Evolutionary conservation across 2,329 filamentous ascomycete genomes (phyloP).

Genomic region (Cadophora sp.): DNA sequence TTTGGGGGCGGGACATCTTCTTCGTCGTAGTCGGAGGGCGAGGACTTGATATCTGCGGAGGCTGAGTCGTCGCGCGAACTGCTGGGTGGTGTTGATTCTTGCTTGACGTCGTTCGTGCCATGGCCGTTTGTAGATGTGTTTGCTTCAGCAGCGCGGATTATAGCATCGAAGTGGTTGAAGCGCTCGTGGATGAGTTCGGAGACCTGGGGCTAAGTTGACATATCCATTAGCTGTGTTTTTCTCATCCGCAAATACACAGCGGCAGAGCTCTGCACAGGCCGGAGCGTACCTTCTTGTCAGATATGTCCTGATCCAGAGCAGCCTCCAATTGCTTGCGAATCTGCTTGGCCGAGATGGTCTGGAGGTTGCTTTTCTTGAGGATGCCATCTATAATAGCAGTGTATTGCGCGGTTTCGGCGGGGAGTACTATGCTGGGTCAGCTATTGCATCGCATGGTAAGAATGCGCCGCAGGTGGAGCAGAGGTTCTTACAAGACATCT

Average conservation of each 20-base stretch:
- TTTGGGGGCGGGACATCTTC: constrained; percentile 48
- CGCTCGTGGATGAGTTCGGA: constrained; percentile 61
- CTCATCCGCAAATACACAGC: neutral
- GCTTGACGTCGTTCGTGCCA: constrained; percentile 22
- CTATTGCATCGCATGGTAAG: neutral
- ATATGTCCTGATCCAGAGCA: constrained; percentile 44
- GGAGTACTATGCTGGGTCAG: constrained; percentile 37
- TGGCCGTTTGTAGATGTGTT: constrained; percentile 31
- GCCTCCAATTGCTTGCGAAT: constrained; percentile 46
- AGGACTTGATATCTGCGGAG: constrained; percentile 18
- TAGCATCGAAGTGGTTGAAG: constrained; percentile 51
- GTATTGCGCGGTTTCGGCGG: constrained; percentile 43
- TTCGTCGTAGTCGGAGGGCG: constrained; percentile 42
- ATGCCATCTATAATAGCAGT: constrained; percentile 49
- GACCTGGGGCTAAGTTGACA: constrained; percentile 50
- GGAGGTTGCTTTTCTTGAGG: constrained; percentile 45
- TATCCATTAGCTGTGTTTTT: neutral
- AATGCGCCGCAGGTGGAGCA: neutral
- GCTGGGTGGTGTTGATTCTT: constrained; percentile 31
- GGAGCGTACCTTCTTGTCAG: constrained; percentile 46
- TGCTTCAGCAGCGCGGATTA: constrained; percentile 17
- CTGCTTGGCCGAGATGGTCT: constrained; percentile 47
- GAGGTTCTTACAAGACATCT: constrained; percentile 36
- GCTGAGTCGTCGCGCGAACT: constrained; percentile 20
- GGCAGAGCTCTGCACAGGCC: neutral